Percentiles rank a stretch among this genome's conserved stretches.
phyloP scores from a whole-genome alignment of 345 rosid species.

The Citrus glauca region DNA sequence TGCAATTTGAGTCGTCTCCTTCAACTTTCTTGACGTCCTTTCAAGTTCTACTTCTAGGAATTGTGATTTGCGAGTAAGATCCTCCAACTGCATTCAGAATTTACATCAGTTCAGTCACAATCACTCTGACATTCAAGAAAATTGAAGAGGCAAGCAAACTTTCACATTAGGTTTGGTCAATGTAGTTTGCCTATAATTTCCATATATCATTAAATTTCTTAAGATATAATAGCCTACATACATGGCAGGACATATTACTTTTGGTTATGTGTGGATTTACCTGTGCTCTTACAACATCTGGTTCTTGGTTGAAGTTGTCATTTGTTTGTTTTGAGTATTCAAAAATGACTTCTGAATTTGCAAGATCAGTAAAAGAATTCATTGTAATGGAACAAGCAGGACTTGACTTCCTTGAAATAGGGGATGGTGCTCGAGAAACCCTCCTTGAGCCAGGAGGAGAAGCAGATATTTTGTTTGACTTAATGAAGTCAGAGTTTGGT shows the following conservation, averaged over 20 bases:
- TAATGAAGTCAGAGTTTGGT: constrained; percentile 35
- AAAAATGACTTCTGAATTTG: constrained; percentile 38
- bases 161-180: not conserved
- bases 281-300: constrained; percentile 58
- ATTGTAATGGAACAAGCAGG: constrained; percentile 44
- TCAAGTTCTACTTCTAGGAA: constrained; percentile 51
- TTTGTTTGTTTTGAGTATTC: constrained; percentile 42
- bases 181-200: not conserved
- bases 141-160: not conserved
- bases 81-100: constrained; percentile 52
- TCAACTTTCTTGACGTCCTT: constrained; percentile 43
- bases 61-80: constrained; percentile 46
- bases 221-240: not conserved
- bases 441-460: constrained; percentile 37
- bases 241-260: not conserved
- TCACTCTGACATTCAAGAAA: not conserved
- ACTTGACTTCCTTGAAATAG: constrained; percentile 41
- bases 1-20: constrained; percentile 42
- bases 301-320: constrained; percentile 40
- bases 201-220: not conserved
- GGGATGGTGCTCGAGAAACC: constrained; percentile 46
- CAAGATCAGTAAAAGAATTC: constrained; percentile 25
- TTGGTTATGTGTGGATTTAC: constrained; percentile 26
- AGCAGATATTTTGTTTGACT: constrained; percentile 25
- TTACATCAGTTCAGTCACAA: not conserved